Base-by-base conservation (phyloP, 805 yeast species). In the Nakazawaea wickerhamii region DNA sequence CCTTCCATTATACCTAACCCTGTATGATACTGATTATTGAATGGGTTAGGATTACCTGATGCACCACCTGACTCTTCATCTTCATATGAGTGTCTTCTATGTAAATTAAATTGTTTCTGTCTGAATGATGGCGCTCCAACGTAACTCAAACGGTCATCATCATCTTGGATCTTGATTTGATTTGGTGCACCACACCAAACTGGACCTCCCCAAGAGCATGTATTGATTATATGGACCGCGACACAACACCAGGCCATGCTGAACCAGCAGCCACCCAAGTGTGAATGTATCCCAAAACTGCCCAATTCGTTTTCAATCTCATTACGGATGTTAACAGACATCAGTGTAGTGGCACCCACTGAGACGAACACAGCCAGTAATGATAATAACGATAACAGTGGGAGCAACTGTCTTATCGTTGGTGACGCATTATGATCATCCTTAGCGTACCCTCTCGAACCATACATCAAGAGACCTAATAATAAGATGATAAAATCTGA, bases 111-210 rank as follows among this genome's bases (percentile, higher is more conserved):
- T 28, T 2, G 14, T 36, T 17, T 22, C 19, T 18, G 40, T 7
- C 8, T 19, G 25, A 36, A 27, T 11, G 18, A 7, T 26, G 40
- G 22, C 9, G 33, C 19, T 11, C 26, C 32, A 13, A 27, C 20
- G n/a, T 19, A 36, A 25, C n/a, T 17, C 15, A 18, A 11, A n/a
- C n/a, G n/a, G 15, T 36, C 25, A 27, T 36, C 40, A 17, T 8
- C n/a, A 1, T 36, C 25, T 5, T 13, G 15, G 11, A 41, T 30
- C 13, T 14, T 34, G 25, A 41, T 28, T 8, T 22, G 23, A 11
- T 23, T 17, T 7, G 78, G 76, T 39, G 74, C 70, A 6, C 75
- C 72, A 60, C 81, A 79, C 84, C 84, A 70, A 13, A 60, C 47
- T 2, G 72, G 69, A 6, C 72, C 70, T 6, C 59, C 62, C 74